Conservation (phyloP, 2,329 filamentous ascomycete species). For the Claviceps maximensis region DNA sequence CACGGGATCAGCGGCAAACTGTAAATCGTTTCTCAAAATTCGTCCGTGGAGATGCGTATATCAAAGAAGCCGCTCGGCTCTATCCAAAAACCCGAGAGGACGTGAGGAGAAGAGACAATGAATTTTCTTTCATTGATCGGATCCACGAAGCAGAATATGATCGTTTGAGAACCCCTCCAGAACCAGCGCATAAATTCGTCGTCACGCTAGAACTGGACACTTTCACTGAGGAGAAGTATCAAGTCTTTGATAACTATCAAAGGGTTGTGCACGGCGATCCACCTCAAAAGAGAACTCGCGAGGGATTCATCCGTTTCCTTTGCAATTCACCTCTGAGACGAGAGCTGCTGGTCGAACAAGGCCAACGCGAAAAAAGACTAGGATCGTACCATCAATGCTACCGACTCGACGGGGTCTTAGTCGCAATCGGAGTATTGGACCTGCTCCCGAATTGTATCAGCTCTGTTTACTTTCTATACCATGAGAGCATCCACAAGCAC, state of each 20-base stretch:
- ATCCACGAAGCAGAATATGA: slow-evolving; percentile 55
- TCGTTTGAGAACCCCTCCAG: slow-evolving; percentile 41
- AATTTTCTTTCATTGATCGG: slow-evolving; percentile 53
- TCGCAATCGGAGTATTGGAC: slow-evolving; percentile 67
- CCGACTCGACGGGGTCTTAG: slow-evolving; percentile 58
- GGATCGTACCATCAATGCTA: slow-evolving; percentile 78
- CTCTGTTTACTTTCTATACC: slow-evolving; percentile 73
- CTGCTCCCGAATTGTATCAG: slow-evolving; percentile 65
- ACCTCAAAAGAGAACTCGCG: slow-evolving; percentile 41
- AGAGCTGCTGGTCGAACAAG: slow-evolving; percentile 26
- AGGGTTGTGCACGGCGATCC: slow-evolving; percentile 56
- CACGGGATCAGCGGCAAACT: slow-evolving; percentile 60
- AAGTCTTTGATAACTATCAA: slow-evolving; percentile 64
- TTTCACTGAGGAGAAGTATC: slow-evolving; percentile 66
- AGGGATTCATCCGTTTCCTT: slow-evolving; percentile 58
- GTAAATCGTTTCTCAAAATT: slow-evolving; percentile 64
- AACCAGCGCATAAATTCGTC: slow-evolving; percentile 53
- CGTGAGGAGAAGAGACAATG: slow-evolving; percentile 47
- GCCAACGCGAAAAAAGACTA: slow-evolving; percentile 41
- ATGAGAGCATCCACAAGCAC: slow-evolving; percentile 57
- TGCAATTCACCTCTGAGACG: slow-evolving; percentile 54
- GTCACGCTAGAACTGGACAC: slow-evolving; percentile 57
- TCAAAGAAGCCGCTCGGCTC: slow-evolving; percentile 47
- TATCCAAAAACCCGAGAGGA: slow-evolving; percentile 57
- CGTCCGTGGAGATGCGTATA: slow-evolving; percentile 56